Conservation (phyloP, 2,329 filamentous ascomycete species). For the Aspergillus persii region DNA sequence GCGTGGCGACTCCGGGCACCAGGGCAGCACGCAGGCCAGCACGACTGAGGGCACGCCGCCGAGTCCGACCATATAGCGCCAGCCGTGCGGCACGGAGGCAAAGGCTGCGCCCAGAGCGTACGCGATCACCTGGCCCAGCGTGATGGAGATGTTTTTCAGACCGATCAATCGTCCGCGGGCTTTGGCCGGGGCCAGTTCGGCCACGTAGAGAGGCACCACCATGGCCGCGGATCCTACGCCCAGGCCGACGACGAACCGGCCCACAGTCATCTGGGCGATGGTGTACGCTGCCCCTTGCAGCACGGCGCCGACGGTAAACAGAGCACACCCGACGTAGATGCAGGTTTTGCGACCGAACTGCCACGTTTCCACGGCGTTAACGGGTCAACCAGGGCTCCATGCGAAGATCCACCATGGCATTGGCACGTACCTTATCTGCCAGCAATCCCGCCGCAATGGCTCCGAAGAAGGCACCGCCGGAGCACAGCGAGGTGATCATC, state of each 20-base stretch:
- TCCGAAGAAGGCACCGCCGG: slow-evolving; percentile 49
- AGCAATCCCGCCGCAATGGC: slow-evolving; percentile 38
- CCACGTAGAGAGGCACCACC: slow-evolving; percentile 49
- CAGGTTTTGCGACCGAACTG: slow-evolving; percentile 40
- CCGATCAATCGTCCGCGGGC: slow-evolving; percentile 42
- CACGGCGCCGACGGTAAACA: slow-evolving; percentile 42
- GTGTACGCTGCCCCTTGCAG: slow-evolving; percentile 37
- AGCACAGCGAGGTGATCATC: slow-evolving; percentile 53
- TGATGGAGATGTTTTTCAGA: slow-evolving; percentile 49
- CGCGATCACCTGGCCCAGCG: slow-evolving; percentile 42
- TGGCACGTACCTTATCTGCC: slow-evolving; percentile 35
- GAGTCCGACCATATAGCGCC: slow-evolving; percentile 52
- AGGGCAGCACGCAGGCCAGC: slow-evolving; percentile 44
- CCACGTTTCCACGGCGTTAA: too few relatives aligned
- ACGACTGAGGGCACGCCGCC: slow-evolving; percentile 50
- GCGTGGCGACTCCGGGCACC: slow-evolving; percentile 39
- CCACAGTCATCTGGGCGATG: slow-evolving; percentile 46
- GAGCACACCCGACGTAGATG: slow-evolving; percentile 42
- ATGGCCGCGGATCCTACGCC: slow-evolving; percentile 51
- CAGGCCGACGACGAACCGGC: slow-evolving; percentile 49
- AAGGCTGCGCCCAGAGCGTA: slow-evolving; percentile 46
- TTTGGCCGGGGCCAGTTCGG: slow-evolving; percentile 51
- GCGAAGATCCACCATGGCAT: background rate
- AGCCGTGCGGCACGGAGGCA: slow-evolving; percentile 42
- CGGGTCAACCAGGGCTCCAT: slow-evolving; percentile 25